Conservation (phyloP, 148 eudicot species). For the Cornus kousa region DNA sequence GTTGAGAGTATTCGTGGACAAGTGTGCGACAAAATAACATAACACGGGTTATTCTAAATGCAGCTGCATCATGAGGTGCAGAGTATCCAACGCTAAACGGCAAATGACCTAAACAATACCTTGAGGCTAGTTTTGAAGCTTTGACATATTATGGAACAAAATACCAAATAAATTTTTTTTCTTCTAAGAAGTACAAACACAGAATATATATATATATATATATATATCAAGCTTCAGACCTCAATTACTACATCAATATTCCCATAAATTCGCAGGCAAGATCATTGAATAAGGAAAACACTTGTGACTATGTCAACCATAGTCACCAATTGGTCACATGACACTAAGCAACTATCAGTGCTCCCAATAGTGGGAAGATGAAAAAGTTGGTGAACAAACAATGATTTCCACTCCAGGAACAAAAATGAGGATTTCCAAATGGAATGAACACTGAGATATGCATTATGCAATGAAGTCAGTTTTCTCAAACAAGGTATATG, state of each 20-base stretch:
- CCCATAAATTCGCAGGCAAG: neutral
- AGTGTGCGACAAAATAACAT: too few species aligned
- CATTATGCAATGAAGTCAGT: neutral
- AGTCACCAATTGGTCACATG: neutral
- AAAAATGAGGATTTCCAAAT: neutral
- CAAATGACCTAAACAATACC: neutral
- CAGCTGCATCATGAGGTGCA: too few species aligned
- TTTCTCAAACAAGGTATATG: neutral
- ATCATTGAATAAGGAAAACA: neutral
- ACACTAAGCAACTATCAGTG: neutral
- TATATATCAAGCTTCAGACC: neutral
- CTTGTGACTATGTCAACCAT: neutral
- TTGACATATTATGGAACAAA: conserved; percentile 4
- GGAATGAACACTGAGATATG: neutral
- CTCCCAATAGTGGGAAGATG: neutral
- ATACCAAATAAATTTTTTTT: neutral
- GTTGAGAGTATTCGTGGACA: too few species aligned
- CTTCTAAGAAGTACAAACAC: too few species aligned
- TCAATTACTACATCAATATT: neutral
- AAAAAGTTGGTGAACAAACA: neutral
- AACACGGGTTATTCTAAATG: too few species aligned
- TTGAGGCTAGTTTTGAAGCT: neutral
- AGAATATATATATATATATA: too few species aligned
- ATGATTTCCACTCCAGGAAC: neutral
- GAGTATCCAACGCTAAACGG: too few species aligned